Evolutionary conservation across 78 protist genomes (phyloP), one percentile per base, ranked within the genome.

Genomic region (Guillardia theta): DNA sequence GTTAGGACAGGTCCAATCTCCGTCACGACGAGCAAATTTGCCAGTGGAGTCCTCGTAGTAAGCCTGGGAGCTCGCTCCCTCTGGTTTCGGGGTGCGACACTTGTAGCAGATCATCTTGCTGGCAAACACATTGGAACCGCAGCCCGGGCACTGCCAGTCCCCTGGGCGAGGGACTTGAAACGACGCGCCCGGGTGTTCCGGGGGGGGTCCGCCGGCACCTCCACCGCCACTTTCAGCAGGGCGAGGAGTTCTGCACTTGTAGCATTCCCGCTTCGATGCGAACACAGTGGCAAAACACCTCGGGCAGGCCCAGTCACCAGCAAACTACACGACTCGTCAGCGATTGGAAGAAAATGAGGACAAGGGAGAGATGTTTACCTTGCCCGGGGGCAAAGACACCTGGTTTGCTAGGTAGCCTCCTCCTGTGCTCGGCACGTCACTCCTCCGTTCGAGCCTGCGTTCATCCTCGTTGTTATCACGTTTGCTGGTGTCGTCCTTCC

Each of bases 281-380:
- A 54, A 88, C 53, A 88, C 93, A 12, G 48, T 88, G 6, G 93
- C 93, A 30, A 41, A 18, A 46, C 93, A 88, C 50, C 4, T n/a
- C 3, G 48, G 93, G 46, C 93, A 88, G 37, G 93, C 37, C 93
- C 93, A 88, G 47, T 88, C 93, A 19, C 93, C 93, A n/a, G n/a
- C n/a, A n/a, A n/a, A n/a, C n/a, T n/a, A n/a, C n/a, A n/a, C n/a
- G n/a, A n/a, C n/a, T n/a, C n/a, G n/a, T n/a, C n/a, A n/a, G n/a
- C n/a, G n/a, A n/a, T n/a, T n/a, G n/a, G n/a, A n/a, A n/a, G n/a
- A n/a, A n/a, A n/a, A n/a, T n/a, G n/a, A n/a, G n/a, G n/a, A n/a
- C n/a, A n/a, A n/a, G n/a, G n/a, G n/a, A n/a, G n/a, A n/a, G n/a
- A n/a, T n/a, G n/a, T n/a, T n/a, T n/a, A n/a, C n/a, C n/a, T n/a